These are phyloP conservation scores for Trichosanthes truncata DNA, from an alignment of 306 rosid species.

Conservation along the genomic window DNA sequence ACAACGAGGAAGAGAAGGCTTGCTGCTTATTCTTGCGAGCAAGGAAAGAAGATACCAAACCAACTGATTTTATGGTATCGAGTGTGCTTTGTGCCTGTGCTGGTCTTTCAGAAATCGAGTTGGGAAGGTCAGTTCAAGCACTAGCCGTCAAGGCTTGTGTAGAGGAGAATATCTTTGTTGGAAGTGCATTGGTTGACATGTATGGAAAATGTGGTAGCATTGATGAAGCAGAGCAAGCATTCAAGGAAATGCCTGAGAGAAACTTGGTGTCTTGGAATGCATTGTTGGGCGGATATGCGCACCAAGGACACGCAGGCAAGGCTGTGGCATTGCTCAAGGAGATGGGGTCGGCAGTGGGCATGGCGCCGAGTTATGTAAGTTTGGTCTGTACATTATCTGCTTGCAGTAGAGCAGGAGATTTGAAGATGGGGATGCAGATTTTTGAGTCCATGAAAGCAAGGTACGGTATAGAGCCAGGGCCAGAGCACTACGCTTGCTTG, in stretches of 20 bases:
- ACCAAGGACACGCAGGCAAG: constrained; percentile 57
- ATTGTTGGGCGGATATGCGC: constrained; percentile 65
- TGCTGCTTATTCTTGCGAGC: constrained; percentile 47
- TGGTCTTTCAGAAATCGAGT: constrained; percentile 58
- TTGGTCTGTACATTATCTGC: constrained; percentile 69
- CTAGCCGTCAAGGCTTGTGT: constrained; percentile 61
- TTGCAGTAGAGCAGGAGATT: constrained; percentile 70
- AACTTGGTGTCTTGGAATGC: constrained; percentile 71
- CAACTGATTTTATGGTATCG: constrained; percentile 71
- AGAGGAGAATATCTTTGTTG: constrained; percentile 64
- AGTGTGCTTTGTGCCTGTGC: constrained; percentile 72
- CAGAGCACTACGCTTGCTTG: constrained; percentile 79
- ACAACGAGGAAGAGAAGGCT: constrained; percentile 68
- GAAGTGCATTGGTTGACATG: constrained; percentile 79
- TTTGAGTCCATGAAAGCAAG: constrained; percentile 53
- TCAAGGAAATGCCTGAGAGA: constrained; percentile 41
- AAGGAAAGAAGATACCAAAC: constrained; percentile 41
- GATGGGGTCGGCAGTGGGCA: constrained; percentile 24
- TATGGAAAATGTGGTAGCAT: constrained; percentile 85
- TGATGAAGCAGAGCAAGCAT: constrained; percentile 47
- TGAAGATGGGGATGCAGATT: constrained; percentile 55
- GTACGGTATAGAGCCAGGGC: constrained; percentile 50
- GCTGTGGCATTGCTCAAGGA: constrained; percentile 54
- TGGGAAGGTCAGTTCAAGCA: constrained; percentile 70
- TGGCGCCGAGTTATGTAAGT: constrained; percentile 51